Evolutionary conservation across 1,284 basidiomycete species (phyloP).

Genomic region (Ganoderma boninense): DNA sequence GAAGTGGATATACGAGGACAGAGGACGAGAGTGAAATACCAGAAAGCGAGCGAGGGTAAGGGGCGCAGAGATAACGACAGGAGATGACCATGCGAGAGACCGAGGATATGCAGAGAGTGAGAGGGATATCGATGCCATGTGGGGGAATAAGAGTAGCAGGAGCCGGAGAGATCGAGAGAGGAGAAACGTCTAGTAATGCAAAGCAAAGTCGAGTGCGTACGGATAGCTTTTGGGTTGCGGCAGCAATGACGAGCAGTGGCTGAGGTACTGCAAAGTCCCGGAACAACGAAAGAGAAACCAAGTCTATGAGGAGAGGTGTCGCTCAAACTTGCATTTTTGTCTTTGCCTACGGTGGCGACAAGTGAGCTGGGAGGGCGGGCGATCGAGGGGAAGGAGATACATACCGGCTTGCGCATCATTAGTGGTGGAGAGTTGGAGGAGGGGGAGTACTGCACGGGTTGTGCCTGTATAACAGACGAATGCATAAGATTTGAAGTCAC

Average conservation of each 20-base stretch:
- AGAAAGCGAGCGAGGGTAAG: neutral
- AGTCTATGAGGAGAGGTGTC: slow-evolving; percentile 30
- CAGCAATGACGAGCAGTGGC: slow-evolving; percentile 28
- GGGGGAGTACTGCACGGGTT: slow-evolving; percentile 35
- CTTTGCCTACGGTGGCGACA: slow-evolving; percentile 34
- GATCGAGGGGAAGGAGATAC: slow-evolving; percentile 19
- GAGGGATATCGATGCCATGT: slow-evolving; percentile 40
- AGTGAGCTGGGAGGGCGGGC: slow-evolving; percentile 8
- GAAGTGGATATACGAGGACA: slow-evolving; percentile 25
- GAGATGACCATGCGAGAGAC: slow-evolving; percentile 23
- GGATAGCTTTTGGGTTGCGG: slow-evolving; percentile 35
- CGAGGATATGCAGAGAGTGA: slow-evolving; percentile 15
- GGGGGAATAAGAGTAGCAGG: slow-evolving; percentile 37
- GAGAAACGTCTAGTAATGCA: slow-evolving; percentile 39
- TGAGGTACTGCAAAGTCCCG: slow-evolving; percentile 43
- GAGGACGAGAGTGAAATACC: neutral
- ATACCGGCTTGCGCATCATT: slow-evolving; percentile 48
- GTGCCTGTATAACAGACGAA: slow-evolving; percentile 17
- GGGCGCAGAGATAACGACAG: slow-evolving; percentile 11
- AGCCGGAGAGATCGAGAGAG: slow-evolving; percentile 12
- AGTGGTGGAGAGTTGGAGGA: slow-evolving; percentile 40
- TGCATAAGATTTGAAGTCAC: slow-evolving; percentile 15
- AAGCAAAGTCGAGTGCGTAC: slow-evolving; percentile 36
- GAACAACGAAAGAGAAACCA: slow-evolving; percentile 20
- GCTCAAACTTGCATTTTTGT: slow-evolving; percentile 38